Evolutionary conservation across 1,284 basidiomycete species (phyloP), one percentile per base, ranked within the genome.

Genomic region (Ganoderma lucidum): DNA sequence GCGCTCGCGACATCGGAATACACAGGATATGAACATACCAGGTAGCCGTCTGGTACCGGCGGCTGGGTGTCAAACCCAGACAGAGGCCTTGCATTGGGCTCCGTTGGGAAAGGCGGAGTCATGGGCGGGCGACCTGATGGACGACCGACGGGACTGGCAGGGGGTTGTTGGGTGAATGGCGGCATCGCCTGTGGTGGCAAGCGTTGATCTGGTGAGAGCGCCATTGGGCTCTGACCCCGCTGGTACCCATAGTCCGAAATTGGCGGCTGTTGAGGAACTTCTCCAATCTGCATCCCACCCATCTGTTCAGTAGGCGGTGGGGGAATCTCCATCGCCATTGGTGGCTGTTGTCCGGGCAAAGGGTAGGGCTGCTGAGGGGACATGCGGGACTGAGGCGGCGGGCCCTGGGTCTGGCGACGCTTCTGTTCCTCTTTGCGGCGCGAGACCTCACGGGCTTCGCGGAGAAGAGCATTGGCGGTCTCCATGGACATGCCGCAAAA

Each of bases 401-500:
- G 53, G 44, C 44, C 48, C 62, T 74, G 73, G 1, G 78, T 70
- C 65, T 77, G 80, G 80, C 70, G 80, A 67, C 70, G 78, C 74
- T 71, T 72, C 65, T 75, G 73, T 78, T 90, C 85, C 77, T 93
- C 92, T 51, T 69, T 69, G 53, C 68, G 68, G 53, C 64, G 64
- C 10, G 68, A 69, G 79, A 93, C 93, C 75, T 91, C 95, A 78
- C 96, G 93, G 85, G 96, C 93, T 80, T 97, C 94, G 71, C 93
- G 91, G 66, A 99, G 87, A 35, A 99, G 87, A 77, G 94, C 91
- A 80, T 99, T 99, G 53, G 98, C 98, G 70, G 96, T 98, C 81
- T 98, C 98, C 97, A 99, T 99, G 30, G 96, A 96, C 97, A 99
- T 99, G 63, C 98, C 98, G 78, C 98, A 99, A 82, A 99, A 99